A percentile compares a stretch with the other conserved stretches of the same genome.
These are phyloP conservation scores for Neoboletus magnificus DNA, from an alignment of 768 basidiomycete species.

Conservation along the genomic window DNA sequence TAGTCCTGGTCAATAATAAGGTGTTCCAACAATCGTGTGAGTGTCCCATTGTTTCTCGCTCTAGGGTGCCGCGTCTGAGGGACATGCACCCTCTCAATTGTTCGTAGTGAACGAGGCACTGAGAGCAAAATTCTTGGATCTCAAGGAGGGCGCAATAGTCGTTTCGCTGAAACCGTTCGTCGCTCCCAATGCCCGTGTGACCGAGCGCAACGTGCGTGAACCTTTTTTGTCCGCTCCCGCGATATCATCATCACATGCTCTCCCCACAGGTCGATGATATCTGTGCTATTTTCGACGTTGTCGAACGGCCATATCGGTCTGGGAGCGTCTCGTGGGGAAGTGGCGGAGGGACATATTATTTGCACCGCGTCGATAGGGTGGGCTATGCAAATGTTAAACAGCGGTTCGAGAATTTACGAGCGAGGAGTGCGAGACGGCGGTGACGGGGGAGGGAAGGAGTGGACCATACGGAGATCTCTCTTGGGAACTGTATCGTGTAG, in stretches of 20 bases:
- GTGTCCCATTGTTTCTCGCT: conserved; percentile 30
- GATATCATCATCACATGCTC: neutral
- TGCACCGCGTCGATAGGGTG: conserved; percentile 73
- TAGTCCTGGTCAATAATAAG: conserved; percentile 89
- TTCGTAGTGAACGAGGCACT: conserved; percentile 79
- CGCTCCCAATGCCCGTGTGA: conserved; percentile 69
- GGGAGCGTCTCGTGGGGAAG: conserved; percentile 84
- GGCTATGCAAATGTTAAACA: conserved; percentile 61
- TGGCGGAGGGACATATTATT: conserved; percentile 64
- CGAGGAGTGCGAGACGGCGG: conserved; percentile 28
- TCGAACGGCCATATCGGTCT: conserved; percentile 60
- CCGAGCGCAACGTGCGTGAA: conserved; percentile 71
- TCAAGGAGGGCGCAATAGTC: conserved; percentile 90
- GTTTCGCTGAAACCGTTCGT: conserved; percentile 88
- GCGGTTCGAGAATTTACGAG: conserved; percentile 50
- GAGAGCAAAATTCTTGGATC: conserved; percentile 85
- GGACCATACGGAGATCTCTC: neutral
- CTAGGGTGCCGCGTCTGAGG: neutral
- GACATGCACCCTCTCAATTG: neutral
- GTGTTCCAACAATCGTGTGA: conserved; percentile 71
- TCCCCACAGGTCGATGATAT: conserved; percentile 65
- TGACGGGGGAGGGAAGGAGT: neutral
- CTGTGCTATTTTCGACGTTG: conserved; percentile 77
- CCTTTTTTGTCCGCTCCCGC: neutral
- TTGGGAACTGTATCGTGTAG: neutral